These are phyloP conservation scores for Fusarium sp. DNA, from an alignment of 2,329 filamentous ascomycete species.

Conservation along the genomic window DNA sequence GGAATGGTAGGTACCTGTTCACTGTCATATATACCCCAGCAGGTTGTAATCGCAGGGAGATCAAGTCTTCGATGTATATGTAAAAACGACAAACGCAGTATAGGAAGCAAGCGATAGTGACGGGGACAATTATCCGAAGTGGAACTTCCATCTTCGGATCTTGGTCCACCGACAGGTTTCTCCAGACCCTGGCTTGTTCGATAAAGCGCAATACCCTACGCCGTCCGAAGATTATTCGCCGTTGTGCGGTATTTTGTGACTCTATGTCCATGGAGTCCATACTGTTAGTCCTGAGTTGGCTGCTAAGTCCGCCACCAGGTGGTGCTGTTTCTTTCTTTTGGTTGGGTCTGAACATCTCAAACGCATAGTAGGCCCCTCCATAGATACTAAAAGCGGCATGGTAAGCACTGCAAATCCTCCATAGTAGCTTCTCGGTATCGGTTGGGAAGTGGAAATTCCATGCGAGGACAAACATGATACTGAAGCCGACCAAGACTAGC, in stretches of 20 bases:
- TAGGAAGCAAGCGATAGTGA: background rate
- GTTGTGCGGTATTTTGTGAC: background rate
- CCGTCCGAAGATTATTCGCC: background rate
- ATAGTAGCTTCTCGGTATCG: background rate
- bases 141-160: background rate
- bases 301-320: background rate
- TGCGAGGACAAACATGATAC: background rate
- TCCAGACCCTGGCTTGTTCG: background rate
- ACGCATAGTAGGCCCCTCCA: background rate
- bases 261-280: background rate
- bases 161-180: background rate
- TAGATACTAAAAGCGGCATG: background rate
- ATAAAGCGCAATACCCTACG: background rate
- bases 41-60: background rate
- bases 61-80: background rate
- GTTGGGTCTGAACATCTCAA: background rate
- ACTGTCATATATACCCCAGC: background rate
- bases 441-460: background rate
- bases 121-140: background rate
- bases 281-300: background rate
- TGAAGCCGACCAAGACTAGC: background rate
- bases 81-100: background rate
- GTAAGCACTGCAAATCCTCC: background rate
- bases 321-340: background rate
- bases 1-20: background rate